These are phyloP conservation scores for Tulasnella sp. DNA, from an alignment of 768 basidiomycete genomes.

Conservation along the genomic window DNA sequence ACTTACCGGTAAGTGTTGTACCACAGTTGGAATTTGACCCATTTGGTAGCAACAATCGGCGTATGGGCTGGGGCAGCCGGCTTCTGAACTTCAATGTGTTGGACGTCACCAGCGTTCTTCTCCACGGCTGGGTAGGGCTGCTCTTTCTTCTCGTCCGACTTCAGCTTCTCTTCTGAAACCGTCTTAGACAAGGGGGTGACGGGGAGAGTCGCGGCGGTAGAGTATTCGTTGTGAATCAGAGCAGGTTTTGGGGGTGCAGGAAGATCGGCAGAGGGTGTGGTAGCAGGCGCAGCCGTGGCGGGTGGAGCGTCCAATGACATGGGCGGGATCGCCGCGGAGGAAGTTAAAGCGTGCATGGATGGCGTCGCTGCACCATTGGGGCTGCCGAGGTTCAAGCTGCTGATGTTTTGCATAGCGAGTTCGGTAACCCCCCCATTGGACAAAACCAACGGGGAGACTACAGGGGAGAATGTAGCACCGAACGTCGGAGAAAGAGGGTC, in stretches of 20 bases:
- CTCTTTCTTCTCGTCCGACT: neutral
- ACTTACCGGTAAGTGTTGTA: slow-evolving; percentile 32
- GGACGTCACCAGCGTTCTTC: slow-evolving; percentile 11
- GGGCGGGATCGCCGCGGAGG: slow-evolving; percentile 3
- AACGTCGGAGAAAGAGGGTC: slow-evolving; percentile 33
- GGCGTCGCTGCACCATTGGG: neutral
- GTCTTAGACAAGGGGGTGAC: neutral
- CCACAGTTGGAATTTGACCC: slow-evolving; percentile 28
- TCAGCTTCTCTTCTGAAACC: neutral
- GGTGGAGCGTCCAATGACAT: slow-evolving; percentile 19
- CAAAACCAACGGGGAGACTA: neutral
- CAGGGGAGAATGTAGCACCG: slow-evolving; percentile 30
- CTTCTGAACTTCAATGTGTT: slow-evolving; percentile 23
- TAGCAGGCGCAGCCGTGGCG: neutral
- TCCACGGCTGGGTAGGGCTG: neutral
- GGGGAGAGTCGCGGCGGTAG: neutral
- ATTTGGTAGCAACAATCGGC: neutral
- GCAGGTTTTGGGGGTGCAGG: neutral
- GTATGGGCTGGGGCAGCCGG: slow-evolving; percentile 10
- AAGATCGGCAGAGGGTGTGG: neutral
- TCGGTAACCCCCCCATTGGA: neutral
- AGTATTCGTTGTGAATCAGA: neutral
- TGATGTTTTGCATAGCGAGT: slow-evolving; percentile 22
- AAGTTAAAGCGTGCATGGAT: neutral
- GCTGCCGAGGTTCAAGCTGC: slow-evolving; percentile 18